Base-by-base conservation (phyloP, 257 asterid species). In the Rauvolfia tetraphylla region DNA sequence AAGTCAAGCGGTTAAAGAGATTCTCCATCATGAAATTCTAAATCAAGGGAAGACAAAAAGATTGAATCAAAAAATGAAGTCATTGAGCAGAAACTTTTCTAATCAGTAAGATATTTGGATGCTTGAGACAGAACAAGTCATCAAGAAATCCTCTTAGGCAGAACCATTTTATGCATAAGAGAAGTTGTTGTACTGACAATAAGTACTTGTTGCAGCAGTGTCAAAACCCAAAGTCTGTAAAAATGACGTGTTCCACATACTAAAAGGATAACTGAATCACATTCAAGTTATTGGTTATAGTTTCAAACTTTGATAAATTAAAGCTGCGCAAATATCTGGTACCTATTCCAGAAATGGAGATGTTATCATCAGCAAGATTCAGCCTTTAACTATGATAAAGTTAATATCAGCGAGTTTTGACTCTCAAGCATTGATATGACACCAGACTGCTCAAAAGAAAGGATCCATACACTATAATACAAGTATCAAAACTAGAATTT, bases 131-230 rank as follows among this genome's bases (percentile, higher is more conserved):
- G 62, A 56, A 56, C 62, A 56, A 23, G 13, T 48, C 73, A 72
- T 85, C 78, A 29, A 7, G 87, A 86, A 3, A 89, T 84, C 70
- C 91, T 87, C n/a, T 87, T 86, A 74, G 96, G 93, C 78, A 91
- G 97, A 78, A 90, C 95, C 96, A 91, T 87, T 77, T 88, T 87
- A 79, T 67, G 78, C 67, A 44, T 75, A 71, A 89, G 93, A 69
- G 90, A 84, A 18, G 80, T 75, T 3, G 81, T 90, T 3, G 81
- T 90, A 25, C 48, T 67, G n/a, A 83, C 36, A 48, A 82, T 62
- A 56, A 80, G 72, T 46, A 87, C 49, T 8, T 44, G 49, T 44
- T 44, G 49, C 49, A 44, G 49, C 10, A 9, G 49, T 44, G 8
- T 44, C 0, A 44, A 44, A 44, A 44, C 49, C 49, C 1, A 9